Percentiles rank a stretch among this genome's conserved stretches.
phyloP scores from a whole-genome alignment of 1,284 basidiomycete genomes.

The Apiotrichum gracile region DNA sequence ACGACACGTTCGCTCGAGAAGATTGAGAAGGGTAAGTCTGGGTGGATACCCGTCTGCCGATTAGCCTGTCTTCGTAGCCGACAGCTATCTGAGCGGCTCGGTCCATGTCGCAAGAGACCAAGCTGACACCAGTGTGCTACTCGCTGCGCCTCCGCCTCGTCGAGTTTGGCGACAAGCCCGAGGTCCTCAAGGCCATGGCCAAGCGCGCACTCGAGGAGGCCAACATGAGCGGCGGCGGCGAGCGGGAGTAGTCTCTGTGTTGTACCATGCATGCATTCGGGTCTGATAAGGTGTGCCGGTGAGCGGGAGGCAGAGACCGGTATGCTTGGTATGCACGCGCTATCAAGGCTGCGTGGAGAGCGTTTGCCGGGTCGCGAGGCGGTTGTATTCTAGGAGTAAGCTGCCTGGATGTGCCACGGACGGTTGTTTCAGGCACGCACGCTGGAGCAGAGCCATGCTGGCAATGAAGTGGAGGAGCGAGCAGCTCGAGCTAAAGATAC shows the following conservation, averaged over 20 bases:
- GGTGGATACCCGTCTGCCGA: background rate
- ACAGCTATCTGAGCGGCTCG: too few species aligned
- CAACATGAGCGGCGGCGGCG: conserved; percentile 18
- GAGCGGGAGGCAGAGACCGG: too few species aligned
- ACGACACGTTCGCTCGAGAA: conserved; percentile 81
- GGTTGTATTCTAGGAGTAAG: too few species aligned
- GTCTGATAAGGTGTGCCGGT: background rate
- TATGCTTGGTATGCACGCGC: too few species aligned
- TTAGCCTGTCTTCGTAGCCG: too few species aligned
- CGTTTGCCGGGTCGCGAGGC: too few species aligned
- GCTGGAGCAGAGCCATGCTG: too few species aligned
- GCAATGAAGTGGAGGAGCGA: too few species aligned
- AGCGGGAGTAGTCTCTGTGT: background rate
- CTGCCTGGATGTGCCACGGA: too few species aligned
- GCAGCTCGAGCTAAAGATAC: background rate
- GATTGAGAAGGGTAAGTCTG: conserved; percentile 76
- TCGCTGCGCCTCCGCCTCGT: conserved; percentile 42
- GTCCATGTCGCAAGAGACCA: too few species aligned
- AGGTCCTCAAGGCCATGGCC: conserved; percentile 42
- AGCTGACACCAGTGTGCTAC: conserved; percentile 39
- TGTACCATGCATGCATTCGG: background rate
- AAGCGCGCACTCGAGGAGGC: conserved; percentile 45
- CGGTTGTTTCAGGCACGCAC: too few species aligned
- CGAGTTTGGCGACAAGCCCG: conserved; percentile 46
- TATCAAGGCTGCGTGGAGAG: too few species aligned